These are phyloP conservation scores for Macrophomina pseudophaseolina DNA, from an alignment of 2,329 filamentous ascomycete species.

Conservation along the genomic window DNA sequence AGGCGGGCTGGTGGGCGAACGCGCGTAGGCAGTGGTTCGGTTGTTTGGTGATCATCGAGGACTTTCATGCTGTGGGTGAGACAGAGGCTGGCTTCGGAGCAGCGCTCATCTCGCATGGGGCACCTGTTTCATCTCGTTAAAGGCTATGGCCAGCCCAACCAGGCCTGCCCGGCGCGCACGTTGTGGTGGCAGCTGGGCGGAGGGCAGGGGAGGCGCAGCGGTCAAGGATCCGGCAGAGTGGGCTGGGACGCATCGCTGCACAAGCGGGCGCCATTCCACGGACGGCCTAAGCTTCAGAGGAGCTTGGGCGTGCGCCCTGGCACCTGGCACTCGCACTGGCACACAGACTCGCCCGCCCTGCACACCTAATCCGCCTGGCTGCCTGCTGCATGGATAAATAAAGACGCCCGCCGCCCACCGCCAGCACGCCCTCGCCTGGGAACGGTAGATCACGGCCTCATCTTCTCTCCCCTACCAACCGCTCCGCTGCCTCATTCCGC, in stretches of 20 bases:
- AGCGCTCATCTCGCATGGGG: conserved; percentile 25
- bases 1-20: conserved; percentile 1
- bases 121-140: conserved; percentile 25
- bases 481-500: neutral
- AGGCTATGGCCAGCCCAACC: conserved; percentile 17
- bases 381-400: conserved; percentile 25
- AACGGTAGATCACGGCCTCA: conserved; percentile 7
- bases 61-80: conserved; percentile 10
- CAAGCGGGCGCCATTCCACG: conserved; percentile 8
- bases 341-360: neutral
- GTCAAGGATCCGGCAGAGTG: conserved; percentile 22
- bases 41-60: neutral
- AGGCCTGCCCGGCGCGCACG: conserved; percentile 12
- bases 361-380: conserved; percentile 16
- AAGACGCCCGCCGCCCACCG: conserved; percentile 15
- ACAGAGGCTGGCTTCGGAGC: conserved; percentile 8
- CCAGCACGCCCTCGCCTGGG: neutral
- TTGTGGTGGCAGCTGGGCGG: conserved; percentile 19
- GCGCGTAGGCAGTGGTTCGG: conserved; percentile 16
- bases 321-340: neutral
- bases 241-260: conserved; percentile 17
- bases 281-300: neutral
- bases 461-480: neutral
- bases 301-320: neutral
- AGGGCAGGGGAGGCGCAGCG: conserved; percentile 18